Base-by-base conservation (phyloP, 2,329 filamentous ascomycete species). In the Botrytis pseudocinerea region DNA sequence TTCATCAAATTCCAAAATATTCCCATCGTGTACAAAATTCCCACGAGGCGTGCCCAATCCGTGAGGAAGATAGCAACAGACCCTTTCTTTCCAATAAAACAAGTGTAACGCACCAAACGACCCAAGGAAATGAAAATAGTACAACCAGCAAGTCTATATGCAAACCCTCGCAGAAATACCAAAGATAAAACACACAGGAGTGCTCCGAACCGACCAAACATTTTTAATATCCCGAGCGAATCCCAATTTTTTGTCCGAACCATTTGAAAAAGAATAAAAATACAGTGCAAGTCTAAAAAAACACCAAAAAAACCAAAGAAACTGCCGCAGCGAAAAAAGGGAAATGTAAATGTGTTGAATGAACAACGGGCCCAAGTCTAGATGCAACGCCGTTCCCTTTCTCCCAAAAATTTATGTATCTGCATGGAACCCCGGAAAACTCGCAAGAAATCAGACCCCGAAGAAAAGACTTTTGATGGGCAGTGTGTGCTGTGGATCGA, bases 401-500 rank as follows among this genome's bases (percentile, higher is more conserved):
- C 72, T 62, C 66, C 71, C 40, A 64, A 54, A 57, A 59, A 63
- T 59, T 73, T 38, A 63, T 68, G 4, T 59, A 44, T 71, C 61
- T 71, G 70, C 61, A 44, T 68, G 51, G 42, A 69, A 61, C 61
- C 69, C 70, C 63, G 48, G 40, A 69, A 72, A 69, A 69, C 42
- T 42, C 63, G 63, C 70, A 51, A 72, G 63, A 69, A 66, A 66
- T 66, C 44, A 38, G 65, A 51, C 59, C 20, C 20, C 70, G 46
- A 40, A 70, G 48, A 28, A 32, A 44, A 70, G 69, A 62, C 51
- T 48, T 62, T 60, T 69, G 65, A 70, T 57, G 20, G 42, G 59
- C 70, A 60, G 74, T 75, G 74, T 76, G 76, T 77, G 73, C 75
- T 78, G 77, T 78, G 75, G 72, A 72, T 75, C 77, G 70, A 77